Evolutionary conservation across 148 eudicot genomes (phyloP), one percentile per base, ranked within the genome.

Genomic region (Vaccinium darrowii): DNA sequence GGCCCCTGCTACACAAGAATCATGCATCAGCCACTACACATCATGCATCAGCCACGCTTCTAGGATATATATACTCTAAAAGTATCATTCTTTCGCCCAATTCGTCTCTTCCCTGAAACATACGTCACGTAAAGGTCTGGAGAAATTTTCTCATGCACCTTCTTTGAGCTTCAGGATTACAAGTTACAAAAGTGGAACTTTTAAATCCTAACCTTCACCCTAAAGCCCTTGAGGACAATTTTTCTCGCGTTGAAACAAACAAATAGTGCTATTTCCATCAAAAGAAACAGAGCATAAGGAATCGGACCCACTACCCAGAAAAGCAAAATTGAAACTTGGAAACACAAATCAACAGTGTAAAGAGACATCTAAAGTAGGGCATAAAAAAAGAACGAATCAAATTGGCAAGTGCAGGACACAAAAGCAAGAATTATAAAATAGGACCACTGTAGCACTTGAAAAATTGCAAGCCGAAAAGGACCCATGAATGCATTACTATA

Each of bases 221-320:
- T 72, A 14, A 15, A 9, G 33, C 72, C 30, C 5, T 8, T 0
- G 3, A 33, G 3, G 21, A 72, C 12, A 36, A 16, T 16, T 39
- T 18, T 33, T 6, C 12, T 16, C 8, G 11, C 3, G 3, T 14
- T 14, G 9, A 72, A 72, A 50, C 25, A 51, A 5, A 52, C n/a
- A 21, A 43, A 7, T 60, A 3, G 54, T 47, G 13, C n/a, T 21
- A 18, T 69, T 47, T 51, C 53, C 33, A 63, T 27, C 49, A 65
- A 80, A 88, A 75, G 80, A 84, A 83, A 80, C 50, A 6, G 1
- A 72, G 16, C 43, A 23, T 11, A 36, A 36, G 43, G 69, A 82
- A 86, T 58, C 81, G 47, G 81, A 76, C 76, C 81, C 84, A 82
- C 76, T 4, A 76, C 49, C 80, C 80, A 76, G 36, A 75, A 85